Base-by-base conservation (phyloP, 176 grass and related monocot genomes). In the Bothriochloa decipiens region DNA sequence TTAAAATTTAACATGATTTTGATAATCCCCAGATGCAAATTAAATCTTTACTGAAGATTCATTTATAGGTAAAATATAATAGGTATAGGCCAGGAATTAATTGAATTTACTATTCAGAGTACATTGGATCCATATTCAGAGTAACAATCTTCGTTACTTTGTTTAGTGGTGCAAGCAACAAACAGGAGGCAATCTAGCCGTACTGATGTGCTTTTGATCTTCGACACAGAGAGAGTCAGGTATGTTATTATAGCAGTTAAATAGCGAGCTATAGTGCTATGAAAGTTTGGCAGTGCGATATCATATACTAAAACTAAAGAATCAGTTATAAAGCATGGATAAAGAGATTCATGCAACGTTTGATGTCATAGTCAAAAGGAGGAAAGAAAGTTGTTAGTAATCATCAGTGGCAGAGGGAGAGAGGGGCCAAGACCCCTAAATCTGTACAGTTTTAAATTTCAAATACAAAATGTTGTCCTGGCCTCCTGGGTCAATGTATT, bases 291-390 rank as follows among this genome's bases (percentile, higher is more conserved):
- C 49, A 52, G 49, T 52, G 49, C 16, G 15, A 17, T 33, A 28
- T 63, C 43, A 86, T 81, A 78, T 78, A 88, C 78, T 36, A 50
- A 15, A 73, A 78, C 68, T 72, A 64, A 40, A 82, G 40, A 68
- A 6, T 63, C 80, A 40, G 41, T 18, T 76, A 60, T 2, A 55
- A 22, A 22, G 52, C 17, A 55, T 8, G 49, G 15, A 52, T 52
- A 52, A 6, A 52, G 49, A 52, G 49, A 49, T 52, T 18, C 49
- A 55, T 55, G 18, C 52, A 55, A 22, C 52, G 7, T 22, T 55
- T 55, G 18, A 55, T 55, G 18, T 55, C 52, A 55, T 55, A 22
- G 18, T 55, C 17, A 55, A 55, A 55, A 58, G 52, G 18, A 22
- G 7, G 52, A 22, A 55, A 55, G 16, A 53, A 55, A 22, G 7